Evolutionary conservation across 2,329 filamentous ascomycete genomes (phyloP), one percentile per base, ranked within the genome.

Genomic region (Claviceps sp.): DNA sequence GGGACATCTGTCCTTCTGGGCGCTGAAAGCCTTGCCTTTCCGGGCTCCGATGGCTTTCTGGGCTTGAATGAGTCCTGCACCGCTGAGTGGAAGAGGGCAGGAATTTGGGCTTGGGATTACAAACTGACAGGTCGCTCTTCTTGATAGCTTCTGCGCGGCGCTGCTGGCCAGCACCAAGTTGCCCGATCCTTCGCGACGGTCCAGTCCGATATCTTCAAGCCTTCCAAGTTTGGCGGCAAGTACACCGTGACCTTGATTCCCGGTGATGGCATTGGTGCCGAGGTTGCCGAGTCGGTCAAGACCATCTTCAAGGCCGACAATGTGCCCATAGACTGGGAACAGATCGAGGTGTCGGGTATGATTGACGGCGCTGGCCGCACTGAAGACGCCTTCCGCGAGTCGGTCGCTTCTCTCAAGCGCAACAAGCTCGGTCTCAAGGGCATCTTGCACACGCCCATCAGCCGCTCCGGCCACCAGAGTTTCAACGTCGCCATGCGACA

Each of bases 231-330:
- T 72, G 93, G 93, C 70, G 89, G 91, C 76, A 98, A 97, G 78
- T 98, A 97, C 81, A 98, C 93, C 40, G 91, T 96, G 63, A 96
- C 91, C 59, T 79, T 98, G 66, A 97, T 98, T 70, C 93, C 93
- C 71, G 93, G 91, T 81, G 93, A 98, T 66, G 93, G 93, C 77
- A 95, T 98, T 69, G 93, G 93, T 71, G 88, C 89, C 71, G 93
- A 98, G 76, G 90, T 97, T 56, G 89, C 91, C 64, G 90, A 97
- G 75, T 93, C 89, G 58, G 91, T 98, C 71, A 95, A 96, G 84
- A 94, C 91, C 61, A 86, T 98, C 72, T 97, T 97, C 85, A 97
- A 96, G 82, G 90, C 91, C 69, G 91, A 97, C 78, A 97, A 95
- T 69, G 91, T 96, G 51, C 93, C 93, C 65, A 84, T 98, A 64